Base-by-base conservation (phyloP, 1,284 basidiomycete genomes). In the Golubevia pallescens region DNA sequence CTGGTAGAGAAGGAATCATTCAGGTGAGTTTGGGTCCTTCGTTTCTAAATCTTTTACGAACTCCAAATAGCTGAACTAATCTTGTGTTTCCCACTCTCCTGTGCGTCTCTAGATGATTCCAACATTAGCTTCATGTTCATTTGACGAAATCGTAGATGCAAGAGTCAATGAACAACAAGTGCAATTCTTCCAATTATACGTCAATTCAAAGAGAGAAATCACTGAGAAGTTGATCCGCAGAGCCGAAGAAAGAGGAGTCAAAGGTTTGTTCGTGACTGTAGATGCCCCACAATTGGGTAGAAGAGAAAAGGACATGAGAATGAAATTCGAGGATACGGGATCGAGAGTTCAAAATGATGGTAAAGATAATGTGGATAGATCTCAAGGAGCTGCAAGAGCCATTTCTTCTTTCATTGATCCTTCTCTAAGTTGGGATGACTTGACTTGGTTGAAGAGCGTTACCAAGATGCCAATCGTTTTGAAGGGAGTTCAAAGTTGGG, bases 351-450 rank as follows among this genome's bases (percentile, higher is more conserved):
- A 85, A 65, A 62, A 70, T 16, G 70, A 58, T 51, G 38, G 32
- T 32, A 65, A 91, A 55, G 87, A 89, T 68, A 88, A 88, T 21
- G 89, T 94, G 21, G 91, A 95, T 80, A 90, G 93, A 56, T 92
- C 92, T 52, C 93, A 96, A 85, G 95, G 95, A 58, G 95, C 94
- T 2, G 95, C 95, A 1, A 88, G 94, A 67, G 95, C 95, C n/a
- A 97, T 98, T 77, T 85, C 95, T 89, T 93, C 92, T 2, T 97
- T 97, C 87, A 97, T 98, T 75, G 95, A 98, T 86, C 93, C 95
- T 0, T 89, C 90, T 4, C 87, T 97, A 63, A 90, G 89, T 69
- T 97, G 95, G 95, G 89, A 89, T 51, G 95, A 98, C 81, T 87
- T 97, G 42, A 87, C 89, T 4, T 96, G 94, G 90, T 93, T 98